Percentiles rank a stretch among this genome's conserved stretches.
phyloP scores from a whole-genome alignment of 2,329 filamentous ascomycete genomes.

The Cytospora mali region DNA sequence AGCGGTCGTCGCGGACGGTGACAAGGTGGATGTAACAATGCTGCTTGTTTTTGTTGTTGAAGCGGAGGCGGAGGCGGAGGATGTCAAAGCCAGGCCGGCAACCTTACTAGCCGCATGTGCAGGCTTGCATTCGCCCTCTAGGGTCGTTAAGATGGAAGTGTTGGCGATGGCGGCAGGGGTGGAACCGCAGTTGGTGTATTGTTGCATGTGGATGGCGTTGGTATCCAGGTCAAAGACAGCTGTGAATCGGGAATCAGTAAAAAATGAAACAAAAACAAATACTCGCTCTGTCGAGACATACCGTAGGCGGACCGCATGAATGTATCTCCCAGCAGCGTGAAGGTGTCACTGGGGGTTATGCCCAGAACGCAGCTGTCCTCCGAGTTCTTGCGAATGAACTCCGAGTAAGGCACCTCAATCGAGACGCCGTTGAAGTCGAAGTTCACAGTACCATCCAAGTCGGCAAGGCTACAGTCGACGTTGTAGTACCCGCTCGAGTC shows the following conservation, averaged over 20 bases:
- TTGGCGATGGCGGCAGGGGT: slow-evolving; percentile 45
- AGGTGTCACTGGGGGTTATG: slow-evolving; percentile 49
- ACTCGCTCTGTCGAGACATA: slow-evolving; percentile 32
- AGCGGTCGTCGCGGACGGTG: background rate
- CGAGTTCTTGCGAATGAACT: slow-evolving; percentile 47
- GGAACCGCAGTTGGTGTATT: slow-evolving; percentile 54
- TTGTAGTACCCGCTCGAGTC: slow-evolving; percentile 49
- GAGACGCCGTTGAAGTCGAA: slow-evolving; percentile 53
- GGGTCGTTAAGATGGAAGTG: slow-evolving; percentile 34
- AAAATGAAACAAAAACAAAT: background rate
- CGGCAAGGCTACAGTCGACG: slow-evolving; percentile 48
- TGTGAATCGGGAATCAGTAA: slow-evolving; percentile 28
- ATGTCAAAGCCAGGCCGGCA: slow-evolving; percentile 2
- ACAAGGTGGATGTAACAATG: background rate
- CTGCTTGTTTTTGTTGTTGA: slow-evolving; percentile 1
- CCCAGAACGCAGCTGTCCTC: slow-evolving; percentile 51
- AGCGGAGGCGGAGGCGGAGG: slow-evolving; percentile 1
- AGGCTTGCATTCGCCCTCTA: slow-evolving; percentile 32
- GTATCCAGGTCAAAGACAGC: slow-evolving; percentile 56
- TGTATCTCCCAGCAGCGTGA: slow-evolving; percentile 60
- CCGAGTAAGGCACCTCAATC: slow-evolving; percentile 52
- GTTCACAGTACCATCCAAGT: slow-evolving; percentile 47
- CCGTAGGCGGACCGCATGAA: slow-evolving; percentile 59
- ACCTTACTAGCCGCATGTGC: background rate
- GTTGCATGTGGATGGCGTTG: slow-evolving; percentile 51